Conservation (phyloP, 306 rosid species). For the Sechiopsis laciniata region DNA sequence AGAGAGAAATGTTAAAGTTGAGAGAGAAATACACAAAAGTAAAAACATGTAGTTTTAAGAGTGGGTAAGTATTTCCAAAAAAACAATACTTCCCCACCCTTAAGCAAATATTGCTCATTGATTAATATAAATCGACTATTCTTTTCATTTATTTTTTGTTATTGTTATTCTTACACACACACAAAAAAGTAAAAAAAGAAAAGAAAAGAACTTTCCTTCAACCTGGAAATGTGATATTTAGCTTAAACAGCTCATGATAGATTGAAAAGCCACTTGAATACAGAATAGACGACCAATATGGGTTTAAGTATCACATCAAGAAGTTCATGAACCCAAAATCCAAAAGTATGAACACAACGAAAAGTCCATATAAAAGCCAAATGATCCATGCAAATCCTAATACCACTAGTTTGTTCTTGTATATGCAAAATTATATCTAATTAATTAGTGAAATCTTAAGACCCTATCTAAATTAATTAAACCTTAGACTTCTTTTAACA, state of each 20-base stretch:
- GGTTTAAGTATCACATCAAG: background rate
- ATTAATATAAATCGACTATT: too few relatives aligned
- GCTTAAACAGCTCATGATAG: background rate
- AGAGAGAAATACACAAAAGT: too few relatives aligned
- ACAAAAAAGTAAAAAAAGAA: too few relatives aligned
- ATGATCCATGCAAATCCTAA: background rate
- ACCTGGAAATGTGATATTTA: background rate
- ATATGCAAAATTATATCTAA: background rate
- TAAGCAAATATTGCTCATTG: too few relatives aligned
- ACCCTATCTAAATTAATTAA: background rate
- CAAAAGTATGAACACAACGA: background rate
- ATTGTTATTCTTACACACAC: too few relatives aligned
- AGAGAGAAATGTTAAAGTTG: too few relatives aligned
- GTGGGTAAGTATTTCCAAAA: too few relatives aligned
- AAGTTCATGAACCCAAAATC: background rate
- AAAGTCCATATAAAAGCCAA: background rate
- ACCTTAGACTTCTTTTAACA: too few relatives aligned
- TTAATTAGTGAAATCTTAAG: background rate
- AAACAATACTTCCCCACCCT: too few relatives aligned
- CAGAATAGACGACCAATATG: background rate
- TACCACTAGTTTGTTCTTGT: background rate
- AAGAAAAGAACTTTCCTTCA: background rate
- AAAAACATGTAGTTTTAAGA: too few relatives aligned
- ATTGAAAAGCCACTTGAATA: background rate
- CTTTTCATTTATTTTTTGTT: too few relatives aligned